Evolutionary conservation across 2,329 filamentous ascomycete genomes (phyloP), one percentile per base, ranked within the genome.

Genomic region (Truncatella angustata): DNA sequence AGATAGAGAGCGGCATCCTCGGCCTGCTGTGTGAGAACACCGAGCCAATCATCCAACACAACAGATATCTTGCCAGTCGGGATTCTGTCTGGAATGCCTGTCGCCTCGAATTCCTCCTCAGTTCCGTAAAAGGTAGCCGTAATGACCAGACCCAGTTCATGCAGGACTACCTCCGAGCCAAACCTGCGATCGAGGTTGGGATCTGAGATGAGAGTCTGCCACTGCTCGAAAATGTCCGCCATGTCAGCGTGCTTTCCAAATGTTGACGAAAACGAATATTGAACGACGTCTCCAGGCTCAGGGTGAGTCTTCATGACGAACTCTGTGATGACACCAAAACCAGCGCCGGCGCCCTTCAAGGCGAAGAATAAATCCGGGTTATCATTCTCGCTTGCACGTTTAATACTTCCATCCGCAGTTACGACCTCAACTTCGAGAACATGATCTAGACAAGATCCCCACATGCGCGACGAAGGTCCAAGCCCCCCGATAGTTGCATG

Each of bases 61-160:
- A 82, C 60, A 9, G 76, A 72, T 4, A 72, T 58, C 10, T 63
- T 64, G 4, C 71, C 70, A 7, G 61, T 59, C 1, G 80, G 80
- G 2, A 84, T 74, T 50, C 66, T 71, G 18, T 66, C 61, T 2
- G 71, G 67, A 21, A 84, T 81, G 0, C 78, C 78, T 0, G 74
- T 72, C 2, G 72, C 73, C 3, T 77, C 60, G 59, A 76, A 87
- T 60, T 87, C 82, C 0, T 69, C 72, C 40, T 77, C 66, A 0
- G 78, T 79, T 9, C 84, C 84, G 59, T 84, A 86, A 59, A 81
- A 87, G 0, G 79, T 83, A 2, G 80, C 83, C 0, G 78, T 79
- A 56, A 87, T 79, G 53, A 84, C 62, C 50, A 75, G 75, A 1
- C 81, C 81, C 0, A 79, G 65, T 20, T 78, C 75, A 30, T 80